Base-by-base conservation (phyloP, 345 rosid genomes). In the Populus alba region DNA sequence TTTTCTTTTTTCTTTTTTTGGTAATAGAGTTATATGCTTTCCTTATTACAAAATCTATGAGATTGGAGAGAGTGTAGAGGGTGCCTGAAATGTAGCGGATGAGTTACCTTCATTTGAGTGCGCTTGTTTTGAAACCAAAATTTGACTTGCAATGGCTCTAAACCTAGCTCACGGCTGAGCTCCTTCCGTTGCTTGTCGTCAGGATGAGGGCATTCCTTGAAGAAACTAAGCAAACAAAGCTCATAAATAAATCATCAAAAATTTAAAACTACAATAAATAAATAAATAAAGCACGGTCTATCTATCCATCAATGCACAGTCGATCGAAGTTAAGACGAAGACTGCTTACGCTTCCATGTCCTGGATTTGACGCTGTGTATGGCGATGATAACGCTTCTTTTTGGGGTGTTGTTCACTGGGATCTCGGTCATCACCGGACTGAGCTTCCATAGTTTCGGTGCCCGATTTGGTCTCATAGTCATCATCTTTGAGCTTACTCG, bases 121-220 rank as follows among this genome's bases (percentile, higher is more conserved):
- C 98, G 99, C 84, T 93, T 93, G 87, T 93, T 95, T 87, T 95
- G 99, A 84, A 95, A 95, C 99, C 99, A 95, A 82, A 95, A 95
- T 76, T 95, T 95, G 76, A 95, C 87, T 82, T 95, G 99, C 76
- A 95, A 81, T 68, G 97, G 97, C 81, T 93, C 98, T 65, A 95
- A 76, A 59, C 83, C 88, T 69, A 95, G 87, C 80, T 91, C 92
- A 0, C 96, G 87, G 65, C 99, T 85, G 59, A 95, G 88, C 79
- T 91, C 94, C 76, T 95, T 95, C 73, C 99, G 85, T 86, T 95
- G 99, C 88, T 95, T 95, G 76, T 95, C 99, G 53, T 92, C 99
- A 1, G 99, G 99, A 75, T 92, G 98, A 51, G 99, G 98, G 59
- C 91, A 93, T 83, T 95, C 98, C 90, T 92, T 92, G 81, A 93